A percentile compares a stretch with the other conserved stretches of the same genome.
phyloP scores from a whole-genome alignment of 306 rosid genomes.

The Medicago lupulina region DNA sequence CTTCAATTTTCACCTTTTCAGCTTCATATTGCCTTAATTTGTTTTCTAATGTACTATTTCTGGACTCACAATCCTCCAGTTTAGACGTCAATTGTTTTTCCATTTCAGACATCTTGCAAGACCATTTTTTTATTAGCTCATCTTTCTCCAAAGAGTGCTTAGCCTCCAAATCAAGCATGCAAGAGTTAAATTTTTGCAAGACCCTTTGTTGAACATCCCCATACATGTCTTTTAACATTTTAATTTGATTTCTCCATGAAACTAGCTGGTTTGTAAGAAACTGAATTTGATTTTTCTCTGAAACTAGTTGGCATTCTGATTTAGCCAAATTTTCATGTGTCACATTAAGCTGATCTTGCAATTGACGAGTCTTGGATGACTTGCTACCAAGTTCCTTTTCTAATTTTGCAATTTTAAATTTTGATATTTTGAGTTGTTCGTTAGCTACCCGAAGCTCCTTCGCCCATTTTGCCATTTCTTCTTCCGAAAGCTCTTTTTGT shows the following conservation, averaged over 20 bases:
- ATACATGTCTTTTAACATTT: slow-evolving; percentile 55
- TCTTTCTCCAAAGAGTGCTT: slow-evolving; percentile 54
- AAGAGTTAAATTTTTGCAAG: background rate
- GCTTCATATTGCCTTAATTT: slow-evolving; percentile 41
- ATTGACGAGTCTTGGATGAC: background rate
- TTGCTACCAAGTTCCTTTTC: slow-evolving; percentile 47
- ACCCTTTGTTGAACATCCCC: background rate
- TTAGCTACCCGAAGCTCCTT: slow-evolving; percentile 33
- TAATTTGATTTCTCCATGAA: no score
- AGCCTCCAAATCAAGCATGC: slow-evolving; percentile 44
- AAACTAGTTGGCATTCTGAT: slow-evolving; percentile 48
- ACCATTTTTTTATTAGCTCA: slow-evolving; percentile 48
- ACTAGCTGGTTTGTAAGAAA: no score
- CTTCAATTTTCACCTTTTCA: slow-evolving; percentile 57
- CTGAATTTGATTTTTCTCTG: slow-evolving; percentile 42
- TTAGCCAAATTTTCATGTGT: slow-evolving; percentile 43
- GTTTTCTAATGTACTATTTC: slow-evolving; percentile 42
- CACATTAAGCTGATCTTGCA: slow-evolving; percentile 57
- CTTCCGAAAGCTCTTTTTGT: slow-evolving; percentile 17
- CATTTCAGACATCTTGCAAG: slow-evolving; percentile 47
- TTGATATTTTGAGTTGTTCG: slow-evolving; percentile 54
- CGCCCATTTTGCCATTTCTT: no score
- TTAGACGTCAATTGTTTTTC: background rate
- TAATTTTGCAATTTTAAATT: slow-evolving; percentile 53
- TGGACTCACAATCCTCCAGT: slow-evolving; percentile 45